phyloP scores from a whole-genome alignment of 2,329 filamentous ascomycete genomes.

The Zasmidium cellare region DNA sequence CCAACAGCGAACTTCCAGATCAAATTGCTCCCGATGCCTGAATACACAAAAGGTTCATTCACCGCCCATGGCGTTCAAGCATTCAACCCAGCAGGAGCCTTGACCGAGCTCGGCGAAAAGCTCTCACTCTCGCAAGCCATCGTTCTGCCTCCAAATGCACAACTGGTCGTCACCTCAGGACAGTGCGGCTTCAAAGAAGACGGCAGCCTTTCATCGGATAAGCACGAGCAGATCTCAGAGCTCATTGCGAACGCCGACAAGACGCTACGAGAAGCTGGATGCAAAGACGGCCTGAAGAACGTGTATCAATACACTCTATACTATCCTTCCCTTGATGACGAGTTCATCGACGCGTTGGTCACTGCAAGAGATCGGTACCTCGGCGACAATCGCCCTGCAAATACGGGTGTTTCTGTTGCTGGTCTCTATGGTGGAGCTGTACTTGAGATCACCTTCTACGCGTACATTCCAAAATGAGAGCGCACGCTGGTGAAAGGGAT shows the following conservation, averaged over 20 bases:
- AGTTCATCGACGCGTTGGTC: not conserved
- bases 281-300: not conserved
- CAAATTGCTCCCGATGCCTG: not conserved
- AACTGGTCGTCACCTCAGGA: not conserved
- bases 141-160: not conserved
- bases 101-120: not conserved
- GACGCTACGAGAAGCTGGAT: not conserved
- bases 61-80: not conserved
- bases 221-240: not conserved
- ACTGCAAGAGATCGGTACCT: not conserved
- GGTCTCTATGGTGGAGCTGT: not conserved
- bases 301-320: not conserved
- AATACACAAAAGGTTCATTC: not conserved
- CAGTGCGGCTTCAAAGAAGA: not conserved
- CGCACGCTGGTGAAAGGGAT: too few species aligned
- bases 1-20: not conserved
- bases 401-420: not conserved
- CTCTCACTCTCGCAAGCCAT: not conserved
- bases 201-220: slow-evolving; percentile 1
- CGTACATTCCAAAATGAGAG: not conserved
- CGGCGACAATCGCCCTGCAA: not conserved
- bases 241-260: not conserved
- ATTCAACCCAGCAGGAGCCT: not conserved
- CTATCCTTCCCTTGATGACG: not conserved
- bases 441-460: not conserved